Base-by-base conservation (phyloP, 2,329 filamentous ascomycete species). In the Botrytis elliptica region DNA sequence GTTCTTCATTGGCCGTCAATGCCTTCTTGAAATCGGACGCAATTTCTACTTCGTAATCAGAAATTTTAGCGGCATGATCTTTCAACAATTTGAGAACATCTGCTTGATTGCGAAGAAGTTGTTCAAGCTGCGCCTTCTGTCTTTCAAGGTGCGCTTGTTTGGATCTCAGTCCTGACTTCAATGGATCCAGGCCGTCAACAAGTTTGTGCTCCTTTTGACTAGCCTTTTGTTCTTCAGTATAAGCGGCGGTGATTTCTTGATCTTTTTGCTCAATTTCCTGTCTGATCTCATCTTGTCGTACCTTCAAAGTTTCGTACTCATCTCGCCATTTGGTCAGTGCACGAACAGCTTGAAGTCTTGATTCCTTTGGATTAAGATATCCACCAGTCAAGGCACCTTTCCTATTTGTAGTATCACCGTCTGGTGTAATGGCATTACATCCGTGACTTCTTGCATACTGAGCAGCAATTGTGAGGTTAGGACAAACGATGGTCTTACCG, bases 351-450 rank as follows among this genome's bases (percentile, higher is more conserved):
- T 95, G 92, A n/a, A 98, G 86, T 36, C 95, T 91, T 1, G 95
- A 98, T 77, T 91, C 92, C 49, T 92, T 89, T 18, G 92, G 89
- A 80, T 99, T 96, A 76, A 97, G 92, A 81, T 92, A 99, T 79
- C 96, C 96, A 85, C 96, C 96, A 67, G 94, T 98, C 85, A 99
- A 90, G 22, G 95, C 95, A 83, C 96, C 96, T 78, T 95, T 92
- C 84, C 97, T 97, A 84, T 98, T 97, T 1, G 94, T 95, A 46
- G 93, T 93, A 82, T 98, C 95, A 82, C 96, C 96, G 73, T 98
- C 95, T 5, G 93, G 92, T 0, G 96, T 99, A 77, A 99, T 97
- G 49, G 94, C 95, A 79, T 94, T 94, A 38, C 98, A 91, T 29
- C 93, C 93, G 79, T 98, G 95, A 79, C 93, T 97, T 79, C 95